Conservation (phyloP, 495 filamentous ascomycete species). For the Hyaloscypha bicolor region DNA sequence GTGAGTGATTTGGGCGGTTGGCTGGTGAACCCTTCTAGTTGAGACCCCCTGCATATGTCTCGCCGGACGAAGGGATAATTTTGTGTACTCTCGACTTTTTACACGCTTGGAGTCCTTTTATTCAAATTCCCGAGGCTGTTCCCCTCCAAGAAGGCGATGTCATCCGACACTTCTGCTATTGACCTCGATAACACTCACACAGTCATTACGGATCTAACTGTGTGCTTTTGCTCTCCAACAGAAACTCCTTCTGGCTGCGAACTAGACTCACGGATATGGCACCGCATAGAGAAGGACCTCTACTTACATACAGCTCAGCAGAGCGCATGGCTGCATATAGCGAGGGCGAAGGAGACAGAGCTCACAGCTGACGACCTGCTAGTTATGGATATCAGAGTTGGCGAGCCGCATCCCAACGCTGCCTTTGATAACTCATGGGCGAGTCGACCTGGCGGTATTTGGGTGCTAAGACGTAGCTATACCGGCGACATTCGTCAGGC, state of each 20-base stretch:
- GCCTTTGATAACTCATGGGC: constrained; percentile 66
- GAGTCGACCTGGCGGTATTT: constrained; percentile 74
- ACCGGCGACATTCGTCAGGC: constrained; percentile 74
- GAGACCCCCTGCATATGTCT: no score
- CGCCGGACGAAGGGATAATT: no score
- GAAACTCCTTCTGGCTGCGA: constrained; percentile 54
- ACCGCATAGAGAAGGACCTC: constrained; percentile 88
- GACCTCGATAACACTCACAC: constrained; percentile 28
- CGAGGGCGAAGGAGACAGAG: constrained; percentile 86
- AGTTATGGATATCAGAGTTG: constrained; percentile 80
- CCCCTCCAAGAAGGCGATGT: constrained; percentile 28
- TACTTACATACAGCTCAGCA: constrained; percentile 73
- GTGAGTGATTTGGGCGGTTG: no score
- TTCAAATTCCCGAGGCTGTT: no score
- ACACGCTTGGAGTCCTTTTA: no score
- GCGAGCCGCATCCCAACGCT: constrained; percentile 64
- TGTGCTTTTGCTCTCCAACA: constrained; percentile 31
- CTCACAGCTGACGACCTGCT: constrained; percentile 72
- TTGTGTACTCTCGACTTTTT: no score
- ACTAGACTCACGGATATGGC: constrained; percentile 73
- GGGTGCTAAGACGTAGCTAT: constrained; percentile 73
- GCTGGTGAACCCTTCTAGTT: no score
- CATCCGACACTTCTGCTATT: constrained; percentile 30
- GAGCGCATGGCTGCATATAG: constrained; percentile 80
- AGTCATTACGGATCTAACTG: constrained; percentile 36